Evolutionary conservation across 2,329 filamentous ascomycete species (phyloP), one percentile per base, ranked within the genome.

Genomic region (Claviceps humidiphila): DNA sequence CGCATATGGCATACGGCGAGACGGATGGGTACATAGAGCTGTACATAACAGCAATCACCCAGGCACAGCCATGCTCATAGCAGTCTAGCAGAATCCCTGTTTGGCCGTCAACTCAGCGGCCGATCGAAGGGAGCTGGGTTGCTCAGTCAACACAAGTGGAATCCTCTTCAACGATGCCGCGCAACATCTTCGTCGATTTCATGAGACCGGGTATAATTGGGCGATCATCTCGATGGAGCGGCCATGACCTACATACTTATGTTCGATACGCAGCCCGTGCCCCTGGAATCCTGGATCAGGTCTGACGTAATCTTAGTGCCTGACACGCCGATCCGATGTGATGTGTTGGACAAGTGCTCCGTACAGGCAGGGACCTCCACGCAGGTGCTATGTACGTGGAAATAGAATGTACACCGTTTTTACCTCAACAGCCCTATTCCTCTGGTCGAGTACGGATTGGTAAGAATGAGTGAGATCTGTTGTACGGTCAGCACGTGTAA

Each of bases 201-300:
- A 34, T 34, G 30, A 11, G 30, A 34, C 30, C 8, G 3, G 30
- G 30, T 34, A 34, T 11, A 34, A 11, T 11, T 34, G 30, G 9
- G 3, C 30, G 30, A 34, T 11, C 30, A 4, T 34, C 30, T 34
- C 30, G 30, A 34, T 34, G 30, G 4, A n/a, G 20, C 7, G 39
- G 44, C 26, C 16, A 51, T 44, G 39, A 8, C 13, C 38, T 50
- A 49, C 47, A 48, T 50, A 53, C 51, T 43, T 53, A 50, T n/a
- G 22, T 24, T 43, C 42, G 17, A 22, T 42, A 47, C 51, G 46
- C 46, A 40, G 20, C 37, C 41, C 24, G 20, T 37, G 14, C 17
- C 37, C 11, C 6, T n/a, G 5, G 16, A 24, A 14, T 37, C 11
- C 6, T n/a, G 8, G 20, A 37, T 39, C 26, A 49, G 49, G 37